These are phyloP conservation scores for Fusarium bactridioides DNA, from an alignment of 2,329 filamentous ascomycete species.

Conservation along the genomic window DNA sequence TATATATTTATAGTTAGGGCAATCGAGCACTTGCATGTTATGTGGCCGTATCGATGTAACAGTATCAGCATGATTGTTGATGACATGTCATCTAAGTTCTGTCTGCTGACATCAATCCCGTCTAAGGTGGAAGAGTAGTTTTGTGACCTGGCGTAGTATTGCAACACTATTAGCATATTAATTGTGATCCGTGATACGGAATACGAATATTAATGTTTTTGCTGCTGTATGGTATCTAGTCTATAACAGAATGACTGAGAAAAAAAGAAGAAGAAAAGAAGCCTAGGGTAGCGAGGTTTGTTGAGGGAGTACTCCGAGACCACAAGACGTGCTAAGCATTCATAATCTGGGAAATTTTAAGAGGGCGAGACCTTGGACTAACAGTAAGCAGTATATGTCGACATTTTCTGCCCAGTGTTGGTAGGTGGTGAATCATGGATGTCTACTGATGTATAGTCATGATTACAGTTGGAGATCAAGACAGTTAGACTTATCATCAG, in stretches of 20 bases:
- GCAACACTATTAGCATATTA: neutral
- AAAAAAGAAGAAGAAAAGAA: neutral
- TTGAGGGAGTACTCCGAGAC: neutral
- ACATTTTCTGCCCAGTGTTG: neutral
- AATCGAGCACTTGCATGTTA: neutral
- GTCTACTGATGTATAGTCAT: neutral
- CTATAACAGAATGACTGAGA: neutral
- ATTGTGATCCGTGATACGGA: neutral
- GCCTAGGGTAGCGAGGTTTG: neutral
- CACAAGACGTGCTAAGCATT: neutral
- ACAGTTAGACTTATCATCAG: neutral
- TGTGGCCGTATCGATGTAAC: neutral
- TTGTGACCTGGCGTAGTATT: neutral
- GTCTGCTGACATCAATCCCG: neutral
- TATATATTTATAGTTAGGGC: neutral
- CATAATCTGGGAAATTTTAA: neutral
- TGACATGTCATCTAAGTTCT: neutral
- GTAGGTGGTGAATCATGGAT: slow-evolving; percentile 8
- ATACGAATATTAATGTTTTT: neutral
- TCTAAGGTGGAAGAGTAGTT: neutral
- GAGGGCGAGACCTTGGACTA: neutral
- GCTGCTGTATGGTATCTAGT: neutral
- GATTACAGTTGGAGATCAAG: neutral
- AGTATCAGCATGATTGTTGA: neutral
- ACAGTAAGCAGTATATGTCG: neutral